Conservation (phyloP, 2,329 filamentous ascomycete species). For the Diaporthe caulivora region DNA sequence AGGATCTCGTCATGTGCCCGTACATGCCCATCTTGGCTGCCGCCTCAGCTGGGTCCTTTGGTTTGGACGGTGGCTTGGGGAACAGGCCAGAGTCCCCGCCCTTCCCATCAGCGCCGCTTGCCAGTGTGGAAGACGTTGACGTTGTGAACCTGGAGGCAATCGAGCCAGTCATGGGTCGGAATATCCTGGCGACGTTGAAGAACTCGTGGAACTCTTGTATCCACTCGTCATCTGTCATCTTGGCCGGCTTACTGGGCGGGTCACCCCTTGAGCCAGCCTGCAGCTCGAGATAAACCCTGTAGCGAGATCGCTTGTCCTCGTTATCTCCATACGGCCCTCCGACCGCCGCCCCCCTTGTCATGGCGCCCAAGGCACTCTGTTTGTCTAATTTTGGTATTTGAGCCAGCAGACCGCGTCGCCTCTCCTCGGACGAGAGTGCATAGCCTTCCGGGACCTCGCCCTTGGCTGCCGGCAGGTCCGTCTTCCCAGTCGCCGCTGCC, state of each 20-base stretch:
- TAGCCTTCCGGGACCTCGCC: conserved; percentile 79
- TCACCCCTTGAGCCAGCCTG: conserved; percentile 74
- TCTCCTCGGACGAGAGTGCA: conserved; percentile 72
- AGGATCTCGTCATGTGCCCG: conserved; percentile 84
- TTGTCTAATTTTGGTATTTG: conserved; percentile 75
- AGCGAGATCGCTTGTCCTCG: conserved; percentile 81
- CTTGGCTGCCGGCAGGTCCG: conserved; percentile 80
- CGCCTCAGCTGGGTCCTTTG: conserved; percentile 82
- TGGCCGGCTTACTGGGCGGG: conserved; percentile 43
- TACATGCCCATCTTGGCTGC: conserved; percentile 95
- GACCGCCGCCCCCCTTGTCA: conserved; percentile 73
- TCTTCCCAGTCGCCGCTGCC: conserved; percentile 79
- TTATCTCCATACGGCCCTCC: conserved; percentile 88
- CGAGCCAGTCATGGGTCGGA: conserved; percentile 89
- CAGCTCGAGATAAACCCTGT: conserved; percentile 84
- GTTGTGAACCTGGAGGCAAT: conserved; percentile 96
- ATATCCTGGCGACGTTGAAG: conserved; percentile 73
- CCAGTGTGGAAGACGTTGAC: conserved; percentile 53
- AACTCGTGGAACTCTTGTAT: conserved; percentile 85
- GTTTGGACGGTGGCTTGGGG: conserved; percentile 64
- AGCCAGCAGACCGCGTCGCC: conserved; percentile 67
- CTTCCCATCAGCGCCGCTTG: conserved; percentile 41
- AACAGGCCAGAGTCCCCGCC: conserved; percentile 52
- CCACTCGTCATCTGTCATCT: conserved; percentile 77
- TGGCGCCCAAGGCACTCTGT: conserved; percentile 75